A percentile compares a stretch with the other conserved stretches of the same genome.
These are phyloP conservation scores for Phaeosphaeria sp. DNA, from an alignment of 2,329 filamentous ascomycete species.

Conservation along the genomic window DNA sequence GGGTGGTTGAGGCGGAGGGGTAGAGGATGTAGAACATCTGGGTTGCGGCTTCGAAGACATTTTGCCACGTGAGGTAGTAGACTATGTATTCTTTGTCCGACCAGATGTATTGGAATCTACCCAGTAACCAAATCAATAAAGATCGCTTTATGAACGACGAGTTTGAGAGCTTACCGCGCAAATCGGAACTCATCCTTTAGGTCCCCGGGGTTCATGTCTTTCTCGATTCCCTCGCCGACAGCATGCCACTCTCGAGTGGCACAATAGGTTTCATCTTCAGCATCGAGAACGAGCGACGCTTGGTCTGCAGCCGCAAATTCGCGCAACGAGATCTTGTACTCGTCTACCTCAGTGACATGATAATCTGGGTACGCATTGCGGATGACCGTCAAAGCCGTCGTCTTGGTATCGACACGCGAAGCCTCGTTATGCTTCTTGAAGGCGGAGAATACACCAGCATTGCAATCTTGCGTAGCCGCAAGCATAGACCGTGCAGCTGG, in stretches of 20 bases:
- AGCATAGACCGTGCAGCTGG: conserved; percentile 14
- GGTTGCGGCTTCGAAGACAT: conserved; percentile 31
- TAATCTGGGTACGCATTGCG: conserved; percentile 27
- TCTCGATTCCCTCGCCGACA: conserved; percentile 32
- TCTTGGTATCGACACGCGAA: conserved; percentile 30
- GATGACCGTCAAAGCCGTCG: conserved; percentile 19
- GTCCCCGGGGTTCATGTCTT: conserved; percentile 27
- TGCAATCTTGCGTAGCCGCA: conserved; percentile 7
- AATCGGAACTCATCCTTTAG: conserved; percentile 31
- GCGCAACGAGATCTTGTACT: conserved; percentile 19
- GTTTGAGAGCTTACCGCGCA: conserved; percentile 28
- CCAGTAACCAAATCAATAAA: neutral
- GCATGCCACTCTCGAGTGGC: conserved; percentile 25
- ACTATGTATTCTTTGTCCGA: conserved; percentile 33
- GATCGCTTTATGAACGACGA: too few relatives aligned
- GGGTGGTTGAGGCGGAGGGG: conserved; percentile 13
- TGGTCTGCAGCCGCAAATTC: conserved; percentile 31
- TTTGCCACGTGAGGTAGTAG: conserved; percentile 36
- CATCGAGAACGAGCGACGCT: conserved; percentile 21
- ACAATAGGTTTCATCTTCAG: conserved; percentile 23
- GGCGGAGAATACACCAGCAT: conserved; percentile 10
- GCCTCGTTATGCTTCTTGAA: conserved; percentile 29
- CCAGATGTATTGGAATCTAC: conserved; percentile 38
- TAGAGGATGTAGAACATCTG: conserved; percentile 29
- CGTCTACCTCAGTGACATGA: conserved; percentile 33